Evolutionary conservation across 2,329 filamentous ascomycete genomes (phyloP).

Genomic region (Phyllosticta citribraziliensis): DNA sequence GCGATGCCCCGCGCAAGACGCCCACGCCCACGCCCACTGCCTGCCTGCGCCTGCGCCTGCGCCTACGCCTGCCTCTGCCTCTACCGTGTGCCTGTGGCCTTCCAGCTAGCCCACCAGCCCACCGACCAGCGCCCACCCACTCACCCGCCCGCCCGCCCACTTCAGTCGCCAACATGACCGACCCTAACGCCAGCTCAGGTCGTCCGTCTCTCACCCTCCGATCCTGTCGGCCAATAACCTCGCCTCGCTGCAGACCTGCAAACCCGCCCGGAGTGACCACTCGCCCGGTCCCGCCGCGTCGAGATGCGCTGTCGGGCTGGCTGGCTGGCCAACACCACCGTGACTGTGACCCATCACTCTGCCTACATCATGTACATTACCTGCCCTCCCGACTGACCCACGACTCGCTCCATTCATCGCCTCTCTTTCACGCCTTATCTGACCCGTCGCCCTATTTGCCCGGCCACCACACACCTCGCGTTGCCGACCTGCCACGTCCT

Average conservation of each 20-base stretch:
- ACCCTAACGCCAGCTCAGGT: background rate
- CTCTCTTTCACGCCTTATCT: background rate
- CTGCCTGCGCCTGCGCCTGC: background rate
- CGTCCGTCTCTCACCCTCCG: background rate
- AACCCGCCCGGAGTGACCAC: background rate
- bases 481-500: background rate
- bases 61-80: background rate
- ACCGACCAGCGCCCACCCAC: background rate
- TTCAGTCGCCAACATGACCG: background rate
- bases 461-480: background rate
- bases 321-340: background rate
- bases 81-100: too few relatives aligned
- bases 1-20: constrained; percentile 4
- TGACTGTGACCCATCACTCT: background rate
- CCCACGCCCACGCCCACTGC: background rate
- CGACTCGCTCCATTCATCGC: background rate
- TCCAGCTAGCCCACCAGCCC: too few relatives aligned
- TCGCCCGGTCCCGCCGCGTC: background rate
- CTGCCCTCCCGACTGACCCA: background rate
- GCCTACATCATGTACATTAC: too few relatives aligned
- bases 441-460: background rate
- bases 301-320: background rate
- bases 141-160: background rate
- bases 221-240: background rate
- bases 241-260: background rate